Conservation (phyloP, 371 early-diverging fungal species). For the Mucor velutinosus region DNA sequence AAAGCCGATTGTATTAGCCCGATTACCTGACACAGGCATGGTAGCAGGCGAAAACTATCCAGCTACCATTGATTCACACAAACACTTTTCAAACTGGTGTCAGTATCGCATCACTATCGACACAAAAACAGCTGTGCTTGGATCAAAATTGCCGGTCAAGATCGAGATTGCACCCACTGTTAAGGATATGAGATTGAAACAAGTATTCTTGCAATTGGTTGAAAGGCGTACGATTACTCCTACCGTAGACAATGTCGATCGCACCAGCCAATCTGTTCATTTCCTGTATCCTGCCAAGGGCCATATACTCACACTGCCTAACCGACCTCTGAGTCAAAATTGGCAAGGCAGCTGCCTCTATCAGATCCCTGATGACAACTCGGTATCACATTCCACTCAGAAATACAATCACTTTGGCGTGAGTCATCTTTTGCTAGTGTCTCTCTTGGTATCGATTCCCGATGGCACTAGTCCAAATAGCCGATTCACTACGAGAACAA, state of each 20-base stretch:
- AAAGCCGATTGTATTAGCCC: conserved; percentile 17
- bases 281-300: conserved; percentile 19
- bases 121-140: conserved; percentile 18
- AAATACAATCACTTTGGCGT: conserved; percentile 10
- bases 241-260: not conserved
- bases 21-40: conserved; percentile 18
- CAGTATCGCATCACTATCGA: conserved; percentile 31
- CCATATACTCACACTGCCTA: not conserved
- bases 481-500: conserved; percentile 8
- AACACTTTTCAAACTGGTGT: conserved; percentile 25
- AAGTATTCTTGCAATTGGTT: conserved; percentile 22
- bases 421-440: conserved; percentile 13
- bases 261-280: conserved; percentile 9
- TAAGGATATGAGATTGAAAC: conserved; percentile 19
- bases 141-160: conserved; percentile 21
- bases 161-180: conserved; percentile 20
- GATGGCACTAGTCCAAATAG: not conserved
- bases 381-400: conserved; percentile 18
- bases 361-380: conserved; percentile 10
- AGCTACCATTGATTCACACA: conserved; percentile 16
- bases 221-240: conserved; percentile 18
- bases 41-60: conserved; percentile 19
- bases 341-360: conserved; percentile 14
- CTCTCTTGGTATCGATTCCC: conserved; percentile 12
- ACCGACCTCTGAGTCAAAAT: not conserved